These are phyloP conservation scores for Talaromyces marneffei DNA, from an alignment of 2,329 filamentous ascomycete species.

Conservation along the genomic window DNA sequence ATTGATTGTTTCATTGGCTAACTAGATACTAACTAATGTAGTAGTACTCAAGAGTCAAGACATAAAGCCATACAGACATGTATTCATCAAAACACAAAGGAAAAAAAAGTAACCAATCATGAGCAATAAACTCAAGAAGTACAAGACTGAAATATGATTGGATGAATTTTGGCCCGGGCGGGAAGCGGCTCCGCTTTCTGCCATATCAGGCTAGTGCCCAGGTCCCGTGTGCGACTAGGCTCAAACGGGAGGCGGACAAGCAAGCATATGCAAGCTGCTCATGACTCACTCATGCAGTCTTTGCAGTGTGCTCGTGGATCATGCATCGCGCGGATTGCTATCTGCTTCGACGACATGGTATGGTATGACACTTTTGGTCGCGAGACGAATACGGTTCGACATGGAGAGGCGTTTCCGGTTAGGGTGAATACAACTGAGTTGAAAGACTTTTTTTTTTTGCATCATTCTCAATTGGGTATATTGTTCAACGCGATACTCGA, in stretches of 20 bases:
- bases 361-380: background rate
- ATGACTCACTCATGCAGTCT: background rate
- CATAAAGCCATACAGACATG: background rate
- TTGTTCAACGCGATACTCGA: conserved; percentile 26
- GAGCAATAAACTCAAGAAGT: background rate
- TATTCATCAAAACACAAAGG: background rate
- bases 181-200: background rate
- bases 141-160: background rate
- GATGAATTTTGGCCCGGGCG: background rate
- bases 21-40: background rate
- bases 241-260: background rate
- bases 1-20: background rate
- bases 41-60: too few species aligned
- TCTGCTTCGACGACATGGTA: background rate
- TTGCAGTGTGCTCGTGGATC: background rate
- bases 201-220: background rate
- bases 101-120: background rate
- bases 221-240: background rate
- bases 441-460: background rate
- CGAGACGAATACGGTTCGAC: background rate
- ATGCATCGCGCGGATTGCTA: background rate
- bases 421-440: background rate
- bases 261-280: background rate
- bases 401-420: background rate
- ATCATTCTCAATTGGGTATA: conserved; percentile 13